phyloP scores from a whole-genome alignment of 495 filamentous ascomycete genomes.

The Niebla homalea region DNA sequence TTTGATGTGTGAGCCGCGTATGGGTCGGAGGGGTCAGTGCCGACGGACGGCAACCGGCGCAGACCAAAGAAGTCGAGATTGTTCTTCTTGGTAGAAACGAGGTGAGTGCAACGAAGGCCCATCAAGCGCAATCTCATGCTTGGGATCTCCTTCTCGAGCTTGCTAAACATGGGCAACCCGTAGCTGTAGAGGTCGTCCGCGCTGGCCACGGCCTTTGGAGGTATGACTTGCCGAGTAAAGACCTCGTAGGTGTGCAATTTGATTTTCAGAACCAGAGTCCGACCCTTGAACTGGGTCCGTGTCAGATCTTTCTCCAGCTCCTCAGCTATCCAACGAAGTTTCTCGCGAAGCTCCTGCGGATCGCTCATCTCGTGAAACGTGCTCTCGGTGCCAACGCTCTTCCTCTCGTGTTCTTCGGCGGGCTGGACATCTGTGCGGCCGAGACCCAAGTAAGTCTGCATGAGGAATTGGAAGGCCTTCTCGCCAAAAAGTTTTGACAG shows the following conservation, averaged over 20 bases:
- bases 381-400: conserved; percentile 86
- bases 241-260: conserved; percentile 94
- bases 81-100: conserved; percentile 72
- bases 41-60: background rate
- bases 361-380: conserved; percentile 77
- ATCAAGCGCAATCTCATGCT: conserved; percentile 73
- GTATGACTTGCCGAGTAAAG: conserved; percentile 63
- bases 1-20: background rate
- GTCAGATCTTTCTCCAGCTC: conserved; percentile 79
- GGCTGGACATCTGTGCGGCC: conserved; percentile 82
- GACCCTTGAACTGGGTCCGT: conserved; percentile 71
- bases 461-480: conserved; percentile 77
- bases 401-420: conserved; percentile 78
- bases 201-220: conserved; percentile 53
- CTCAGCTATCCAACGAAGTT: conserved; percentile 65
- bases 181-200: conserved; percentile 78
- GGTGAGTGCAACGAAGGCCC: conserved; percentile 74
- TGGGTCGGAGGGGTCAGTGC: background rate
- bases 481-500: conserved; percentile 73
- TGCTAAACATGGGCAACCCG: conserved; percentile 68
- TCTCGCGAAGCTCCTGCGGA: conserved; percentile 54
- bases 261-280: conserved; percentile 80
- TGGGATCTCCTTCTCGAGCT: conserved; percentile 76
- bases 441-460: conserved; percentile 72
- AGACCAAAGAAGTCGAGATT: conserved; percentile 70